A percentile compares a stretch with the other conserved stretches of the same genome.
These are phyloP conservation scores for Microbotryum scabiosae DNA, from an alignment of 1,284 basidiomycete genomes.

Conservation along the genomic window DNA sequence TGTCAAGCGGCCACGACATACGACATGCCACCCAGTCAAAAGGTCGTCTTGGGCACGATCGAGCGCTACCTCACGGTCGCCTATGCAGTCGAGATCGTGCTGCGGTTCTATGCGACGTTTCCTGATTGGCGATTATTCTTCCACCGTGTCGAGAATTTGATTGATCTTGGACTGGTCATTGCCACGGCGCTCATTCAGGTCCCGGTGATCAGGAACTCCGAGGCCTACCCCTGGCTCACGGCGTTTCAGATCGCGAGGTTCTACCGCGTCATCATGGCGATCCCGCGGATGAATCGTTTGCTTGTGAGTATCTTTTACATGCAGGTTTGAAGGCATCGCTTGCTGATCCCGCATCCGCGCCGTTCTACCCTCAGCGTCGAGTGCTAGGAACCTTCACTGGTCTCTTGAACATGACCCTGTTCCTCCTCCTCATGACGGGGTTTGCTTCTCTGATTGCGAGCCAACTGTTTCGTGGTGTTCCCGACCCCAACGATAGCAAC, in stretches of 20 bases:
- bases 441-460: conserved; percentile 60
- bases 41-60: conserved; percentile 49
- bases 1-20: conserved; percentile 69
- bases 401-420: conserved; percentile 86
- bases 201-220: conserved; percentile 59
- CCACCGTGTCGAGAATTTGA: conserved; percentile 55
- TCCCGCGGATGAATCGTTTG: conserved; percentile 74
- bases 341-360: conserved; percentile 28
- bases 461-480: conserved; percentile 61
- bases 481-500: conserved; percentile 40
- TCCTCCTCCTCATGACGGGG: conserved; percentile 82
- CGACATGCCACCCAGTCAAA: conserved; percentile 47
- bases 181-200: conserved; percentile 76
- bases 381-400: conserved; percentile 91
- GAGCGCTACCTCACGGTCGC: conserved; percentile 74
- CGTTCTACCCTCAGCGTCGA: conserved; percentile 50
- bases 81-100: conserved; percentile 80
- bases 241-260: conserved; percentile 81
- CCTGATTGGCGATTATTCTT: conserved; percentile 81
- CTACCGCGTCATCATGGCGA: conserved; percentile 83
- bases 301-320: conserved; percentile 48
- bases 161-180: conserved; percentile 76
- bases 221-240: conserved; percentile 81
- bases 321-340: neutral
- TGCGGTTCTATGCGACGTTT: conserved; percentile 62